These are phyloP conservation scores for Cystofilobasidium ferigula DNA, from an alignment of 768 basidiomycete genomes.

Conservation along the genomic window DNA sequence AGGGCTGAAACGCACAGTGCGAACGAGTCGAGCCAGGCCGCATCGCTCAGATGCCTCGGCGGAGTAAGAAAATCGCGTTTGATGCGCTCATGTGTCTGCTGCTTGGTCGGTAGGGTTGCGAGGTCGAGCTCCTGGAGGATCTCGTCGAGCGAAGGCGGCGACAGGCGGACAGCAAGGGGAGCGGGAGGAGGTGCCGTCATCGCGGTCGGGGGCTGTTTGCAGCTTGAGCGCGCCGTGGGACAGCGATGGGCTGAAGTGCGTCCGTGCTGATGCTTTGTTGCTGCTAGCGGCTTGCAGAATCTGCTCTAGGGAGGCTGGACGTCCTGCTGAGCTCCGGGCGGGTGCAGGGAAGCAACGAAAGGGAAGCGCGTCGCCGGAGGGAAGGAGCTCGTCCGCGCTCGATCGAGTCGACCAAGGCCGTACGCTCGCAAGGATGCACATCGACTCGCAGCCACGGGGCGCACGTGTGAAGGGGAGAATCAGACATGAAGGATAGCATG, in stretches of 20 bases:
- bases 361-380: too few species aligned
- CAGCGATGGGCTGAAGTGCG: neutral
- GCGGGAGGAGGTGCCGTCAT: conserved; percentile 9
- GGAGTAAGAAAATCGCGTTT: neutral
- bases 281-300: too few species aligned
- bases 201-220: conserved; percentile 1
- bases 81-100: conserved; percentile 17
- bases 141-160: conserved; percentile 25
- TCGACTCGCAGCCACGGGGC: too few species aligned
- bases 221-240: neutral
- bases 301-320: too few species aligned
- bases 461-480: too few species aligned
- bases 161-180: conserved; percentile 6
- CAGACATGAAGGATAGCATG: too few species aligned
- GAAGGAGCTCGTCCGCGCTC: too few species aligned
- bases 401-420: too few species aligned
- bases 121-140: conserved; percentile 31
- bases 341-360: too few species aligned
- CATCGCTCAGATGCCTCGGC: neutral
- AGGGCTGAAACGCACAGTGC: conserved; percentile 7
- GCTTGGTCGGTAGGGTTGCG: conserved; percentile 26
- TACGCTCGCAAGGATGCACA: too few species aligned
- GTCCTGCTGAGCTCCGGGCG: too few species aligned
- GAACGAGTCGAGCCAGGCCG: neutral
- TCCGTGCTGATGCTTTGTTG: too few species aligned